Conservation (phyloP, 1,284 basidiomycete genomes). For the Ustilago vetiveriae region DNA sequence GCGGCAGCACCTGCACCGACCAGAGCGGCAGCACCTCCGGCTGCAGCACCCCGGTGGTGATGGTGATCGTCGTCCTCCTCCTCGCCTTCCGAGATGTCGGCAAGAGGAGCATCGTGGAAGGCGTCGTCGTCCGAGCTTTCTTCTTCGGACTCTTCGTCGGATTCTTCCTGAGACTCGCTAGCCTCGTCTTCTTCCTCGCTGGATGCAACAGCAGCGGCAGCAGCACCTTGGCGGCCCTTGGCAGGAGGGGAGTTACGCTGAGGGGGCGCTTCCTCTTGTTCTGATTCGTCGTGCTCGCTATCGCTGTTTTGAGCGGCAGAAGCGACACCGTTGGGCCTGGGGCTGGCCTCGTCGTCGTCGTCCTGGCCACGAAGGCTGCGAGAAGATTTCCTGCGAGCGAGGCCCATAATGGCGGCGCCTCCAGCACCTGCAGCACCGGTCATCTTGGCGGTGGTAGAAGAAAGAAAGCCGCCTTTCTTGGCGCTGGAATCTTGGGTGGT, state of each 20-base stretch:
- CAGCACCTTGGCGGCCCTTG: constrained; percentile 18
- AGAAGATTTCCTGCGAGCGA: constrained; percentile 25
- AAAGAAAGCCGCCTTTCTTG: constrained; percentile 15
- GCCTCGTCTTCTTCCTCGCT: constrained; percentile 13
- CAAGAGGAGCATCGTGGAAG: constrained; percentile 58
- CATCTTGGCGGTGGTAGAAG: constrained; percentile 32
- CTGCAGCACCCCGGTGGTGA: constrained; percentile 9
- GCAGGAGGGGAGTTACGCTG: constrained; percentile 10
- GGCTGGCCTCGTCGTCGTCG: constrained; percentile 2
- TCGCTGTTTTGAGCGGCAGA: constrained; percentile 3
- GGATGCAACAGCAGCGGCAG: constrained; percentile 12
- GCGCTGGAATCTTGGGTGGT: constrained; percentile 1
- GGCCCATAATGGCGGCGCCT: constrained; percentile 16
- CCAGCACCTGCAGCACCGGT: constrained; percentile 27
- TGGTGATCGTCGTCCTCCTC: constrained; percentile 48
- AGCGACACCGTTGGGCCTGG: neutral
- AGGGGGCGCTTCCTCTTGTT: constrained; percentile 13
- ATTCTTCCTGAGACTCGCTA: constrained; percentile 7
- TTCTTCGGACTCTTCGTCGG: constrained; percentile 15
- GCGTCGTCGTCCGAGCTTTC: constrained; percentile 48
- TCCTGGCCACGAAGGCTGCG: constrained; percentile 17
- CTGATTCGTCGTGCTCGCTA: constrained; percentile 7
- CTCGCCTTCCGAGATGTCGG: constrained; percentile 54
- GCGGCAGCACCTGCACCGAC: constrained; percentile 20
- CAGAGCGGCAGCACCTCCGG: constrained; percentile 10